Percentiles rank a stretch among this genome's conserved stretches.
Conservation (phyloP, 73 alveolate genomes). For the Paramecium biaurelia region DNA sequence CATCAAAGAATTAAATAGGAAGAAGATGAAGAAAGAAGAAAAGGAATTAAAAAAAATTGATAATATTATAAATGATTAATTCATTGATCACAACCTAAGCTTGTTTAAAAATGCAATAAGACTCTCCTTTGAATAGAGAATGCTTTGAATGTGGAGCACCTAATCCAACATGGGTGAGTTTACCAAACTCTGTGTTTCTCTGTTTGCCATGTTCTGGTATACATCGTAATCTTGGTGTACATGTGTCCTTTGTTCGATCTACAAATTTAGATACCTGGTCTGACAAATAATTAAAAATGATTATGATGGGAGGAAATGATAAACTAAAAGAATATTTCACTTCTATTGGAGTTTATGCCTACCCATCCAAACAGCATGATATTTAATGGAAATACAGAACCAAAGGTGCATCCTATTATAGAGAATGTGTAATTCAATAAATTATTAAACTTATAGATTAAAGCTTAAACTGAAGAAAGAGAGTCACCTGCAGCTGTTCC, state of each 20-base stretch:
- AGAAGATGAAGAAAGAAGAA: constrained; percentile 37
- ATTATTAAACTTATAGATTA: not conserved
- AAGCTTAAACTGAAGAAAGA: constrained; percentile 42
- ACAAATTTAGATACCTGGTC: constrained; percentile 89
- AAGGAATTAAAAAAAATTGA: constrained; percentile 27
- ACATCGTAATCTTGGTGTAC: constrained; percentile 87
- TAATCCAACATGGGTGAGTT: constrained; percentile 88
- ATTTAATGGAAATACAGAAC: constrained; percentile 66
- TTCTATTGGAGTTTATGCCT: constrained; percentile 68
- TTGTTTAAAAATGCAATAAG: not conserved
- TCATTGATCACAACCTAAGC: not conserved
- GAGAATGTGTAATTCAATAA: constrained; percentile 57
- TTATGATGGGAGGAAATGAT: constrained; percentile 91
- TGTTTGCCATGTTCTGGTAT: constrained; percentile 90
- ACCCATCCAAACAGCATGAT: constrained; percentile 67
- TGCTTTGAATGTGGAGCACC: constrained; percentile 88
- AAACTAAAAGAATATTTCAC: constrained; percentile 82
- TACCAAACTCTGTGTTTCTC: constrained; percentile 82
- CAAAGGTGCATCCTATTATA: constrained; percentile 72
- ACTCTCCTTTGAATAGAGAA: constrained; percentile 37
- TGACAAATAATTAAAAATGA: constrained; percentile 78
- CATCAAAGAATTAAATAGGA: constrained; percentile 35
- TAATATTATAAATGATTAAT: constrained; percentile 4
- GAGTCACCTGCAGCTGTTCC: no score
- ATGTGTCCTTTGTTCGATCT: constrained; percentile 86